phyloP scores from a whole-genome alignment of 345 rosid species.

The Cochlearia excelsa region DNA sequence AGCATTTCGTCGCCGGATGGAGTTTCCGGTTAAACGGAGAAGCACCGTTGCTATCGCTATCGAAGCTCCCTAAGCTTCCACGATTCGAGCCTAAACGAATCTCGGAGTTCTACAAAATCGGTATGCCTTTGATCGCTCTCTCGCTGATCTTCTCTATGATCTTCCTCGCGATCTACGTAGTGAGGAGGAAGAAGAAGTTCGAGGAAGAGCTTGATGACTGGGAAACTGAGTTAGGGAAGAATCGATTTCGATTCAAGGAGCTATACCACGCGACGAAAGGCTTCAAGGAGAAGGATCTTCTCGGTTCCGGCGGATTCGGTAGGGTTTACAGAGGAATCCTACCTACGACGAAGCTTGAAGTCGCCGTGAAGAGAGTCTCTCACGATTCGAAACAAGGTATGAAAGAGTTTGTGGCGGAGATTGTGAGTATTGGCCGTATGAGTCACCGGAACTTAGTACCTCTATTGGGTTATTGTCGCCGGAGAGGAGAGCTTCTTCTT shows the following conservation, averaged over 20 bases:
- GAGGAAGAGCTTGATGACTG: slow-evolving; percentile 73
- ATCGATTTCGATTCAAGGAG: slow-evolving; percentile 60
- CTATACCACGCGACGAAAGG: slow-evolving; percentile 63
- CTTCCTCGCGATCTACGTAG: slow-evolving; percentile 24
- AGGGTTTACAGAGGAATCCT: slow-evolving; percentile 57
- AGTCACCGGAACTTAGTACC: slow-evolving; percentile 54
- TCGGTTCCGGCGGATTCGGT: slow-evolving; percentile 35
- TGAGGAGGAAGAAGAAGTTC: slow-evolving; percentile 40
- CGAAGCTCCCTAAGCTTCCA: slow-evolving; percentile 31
- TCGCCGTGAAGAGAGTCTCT: slow-evolving; percentile 63
- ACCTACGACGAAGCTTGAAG: slow-evolving; percentile 40
- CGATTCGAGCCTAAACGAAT: slow-evolving; percentile 27
- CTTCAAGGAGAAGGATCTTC: slow-evolving; percentile 1
- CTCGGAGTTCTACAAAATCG: slow-evolving; percentile 33
- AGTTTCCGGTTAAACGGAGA: slow-evolving; percentile 43
- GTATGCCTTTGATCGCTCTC: slow-evolving; percentile 32
- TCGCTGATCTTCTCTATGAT: slow-evolving; percentile 20
- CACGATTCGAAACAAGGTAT: slow-evolving; percentile 65
- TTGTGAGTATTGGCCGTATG: slow-evolving; percentile 51
- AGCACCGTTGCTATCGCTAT: slow-evolving; percentile 48
- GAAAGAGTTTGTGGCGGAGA: slow-evolving; percentile 58
- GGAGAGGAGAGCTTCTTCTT: too few relatives aligned
- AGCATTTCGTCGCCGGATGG: slow-evolving; percentile 47
- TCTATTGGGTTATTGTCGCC: too few relatives aligned
- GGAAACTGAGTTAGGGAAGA: slow-evolving; percentile 66